A percentile compares a stretch with the other conserved stretches of the same genome.
Conservation (phyloP, 2,329 filamentous ascomycete genomes). For the Huntiella savannae region DNA sequence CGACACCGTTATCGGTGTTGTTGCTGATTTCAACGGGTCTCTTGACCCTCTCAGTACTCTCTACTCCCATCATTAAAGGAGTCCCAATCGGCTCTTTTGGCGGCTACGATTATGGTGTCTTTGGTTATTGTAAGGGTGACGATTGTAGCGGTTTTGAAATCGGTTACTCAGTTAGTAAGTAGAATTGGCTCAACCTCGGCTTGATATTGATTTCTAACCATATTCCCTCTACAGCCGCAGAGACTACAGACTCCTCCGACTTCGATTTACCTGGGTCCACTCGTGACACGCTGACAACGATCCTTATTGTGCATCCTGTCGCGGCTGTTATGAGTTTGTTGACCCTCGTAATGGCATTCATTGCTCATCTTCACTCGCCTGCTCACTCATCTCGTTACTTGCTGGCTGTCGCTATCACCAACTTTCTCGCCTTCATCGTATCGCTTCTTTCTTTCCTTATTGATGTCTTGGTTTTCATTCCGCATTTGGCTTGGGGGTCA, state of each 20-base stretch:
- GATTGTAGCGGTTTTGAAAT: constrained; percentile 56
- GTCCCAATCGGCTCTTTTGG: constrained; percentile 68
- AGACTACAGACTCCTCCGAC: constrained; percentile 16
- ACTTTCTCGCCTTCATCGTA: constrained; percentile 66
- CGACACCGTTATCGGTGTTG: constrained; percentile 74
- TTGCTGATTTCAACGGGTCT: constrained; percentile 72
- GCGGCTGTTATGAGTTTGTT: constrained; percentile 72
- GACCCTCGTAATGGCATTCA: constrained; percentile 60
- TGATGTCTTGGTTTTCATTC: constrained; percentile 85
- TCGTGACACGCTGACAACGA: constrained; percentile 54
- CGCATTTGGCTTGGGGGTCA: constrained; percentile 82
- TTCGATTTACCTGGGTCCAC: constrained; percentile 39
- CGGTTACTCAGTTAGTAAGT: constrained; percentile 68
- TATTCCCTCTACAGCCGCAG: constrained; percentile 11
- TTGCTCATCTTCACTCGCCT: constrained; percentile 71
- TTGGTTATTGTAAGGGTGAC: constrained; percentile 56
- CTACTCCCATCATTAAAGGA: constrained; percentile 67
- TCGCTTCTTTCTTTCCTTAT: constrained; percentile 77
- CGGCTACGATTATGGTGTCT: constrained; percentile 72
- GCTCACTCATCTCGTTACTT: constrained; percentile 83
- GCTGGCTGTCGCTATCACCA: constrained; percentile 66
- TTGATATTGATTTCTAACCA: background rate
- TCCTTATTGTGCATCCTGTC: constrained; percentile 83
- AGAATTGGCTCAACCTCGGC: constrained; percentile 13
- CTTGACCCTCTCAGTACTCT: constrained; percentile 72